These are phyloP conservation scores for Cercospora zeina DNA, from an alignment of 2,329 filamentous ascomycete genomes.

Conservation along the genomic window DNA sequence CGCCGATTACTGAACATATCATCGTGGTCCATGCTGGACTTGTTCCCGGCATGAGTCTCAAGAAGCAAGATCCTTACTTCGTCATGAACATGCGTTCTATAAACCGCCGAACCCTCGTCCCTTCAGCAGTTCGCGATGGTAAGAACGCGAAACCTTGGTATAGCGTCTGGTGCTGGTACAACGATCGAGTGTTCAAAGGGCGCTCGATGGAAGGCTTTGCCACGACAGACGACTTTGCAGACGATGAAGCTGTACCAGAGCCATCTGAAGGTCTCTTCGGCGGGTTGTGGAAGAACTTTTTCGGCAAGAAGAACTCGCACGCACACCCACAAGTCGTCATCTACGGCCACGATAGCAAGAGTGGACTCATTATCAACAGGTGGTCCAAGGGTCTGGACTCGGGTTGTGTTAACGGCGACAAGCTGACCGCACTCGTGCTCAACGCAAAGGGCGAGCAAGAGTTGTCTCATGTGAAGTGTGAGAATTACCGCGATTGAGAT, in stretches of 20 bases:
- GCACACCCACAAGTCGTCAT: conserved; percentile 64
- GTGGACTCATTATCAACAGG: conserved; percentile 64
- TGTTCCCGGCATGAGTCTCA: conserved; percentile 69
- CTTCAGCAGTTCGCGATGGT: conserved; percentile 46
- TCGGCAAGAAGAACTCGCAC: conserved; percentile 36
- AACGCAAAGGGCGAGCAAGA: conserved; percentile 51
- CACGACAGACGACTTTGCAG: conserved; percentile 14
- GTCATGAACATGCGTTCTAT: conserved; percentile 93
- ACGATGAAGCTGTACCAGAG: not conserved
- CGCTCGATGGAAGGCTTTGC: conserved; percentile 28
- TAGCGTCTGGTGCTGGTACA: conserved; percentile 41
- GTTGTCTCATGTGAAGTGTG: conserved; percentile 46
- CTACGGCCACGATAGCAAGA: conserved; percentile 82
- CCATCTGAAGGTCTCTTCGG: conserved; percentile 14
- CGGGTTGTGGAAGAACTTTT: conserved; percentile 28
- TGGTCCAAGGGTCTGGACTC: conserved; percentile 86
- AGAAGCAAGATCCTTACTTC: conserved; percentile 71
- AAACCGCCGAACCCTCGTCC: conserved; percentile 61
- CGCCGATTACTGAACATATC: conserved; percentile 63
- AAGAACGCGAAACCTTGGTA: conserved; percentile 36
- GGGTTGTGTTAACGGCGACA: conserved; percentile 73
- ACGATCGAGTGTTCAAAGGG: conserved; percentile 33
- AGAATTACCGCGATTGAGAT: conserved; percentile 35
- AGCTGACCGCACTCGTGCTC: conserved; percentile 75
- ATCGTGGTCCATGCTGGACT: conserved; percentile 84